Conservation (phyloP, 176 grass and related monocot genomes). For the Raddia guianensis region DNA sequence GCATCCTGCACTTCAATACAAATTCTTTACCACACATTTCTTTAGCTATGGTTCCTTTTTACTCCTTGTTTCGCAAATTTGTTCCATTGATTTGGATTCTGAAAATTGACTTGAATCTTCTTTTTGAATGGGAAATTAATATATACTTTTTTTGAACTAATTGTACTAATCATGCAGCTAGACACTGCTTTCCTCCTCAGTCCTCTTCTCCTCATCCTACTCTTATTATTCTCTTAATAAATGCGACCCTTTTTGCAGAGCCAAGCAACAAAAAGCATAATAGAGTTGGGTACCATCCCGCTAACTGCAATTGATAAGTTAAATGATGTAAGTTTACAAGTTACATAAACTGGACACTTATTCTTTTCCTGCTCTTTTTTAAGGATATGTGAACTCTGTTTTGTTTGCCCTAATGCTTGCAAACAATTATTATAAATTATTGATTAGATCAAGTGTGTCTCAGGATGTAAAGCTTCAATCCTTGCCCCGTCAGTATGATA, state of each 20-base stretch:
- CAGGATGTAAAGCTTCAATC: slow-evolving; percentile 84
- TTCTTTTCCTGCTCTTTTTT: slow-evolving; percentile 6
- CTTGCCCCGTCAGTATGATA: slow-evolving; percentile 65
- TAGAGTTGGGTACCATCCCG: slow-evolving; percentile 88
- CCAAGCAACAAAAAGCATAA: slow-evolving; percentile 62
- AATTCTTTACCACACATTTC: neutral
- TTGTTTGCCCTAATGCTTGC: slow-evolving; percentile 6
- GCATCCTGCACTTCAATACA: neutral
- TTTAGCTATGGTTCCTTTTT: neutral
- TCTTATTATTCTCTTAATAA: slow-evolving; percentile 28
- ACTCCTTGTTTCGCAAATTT: neutral
- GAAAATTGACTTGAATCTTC: neutral
- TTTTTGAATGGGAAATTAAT: neutral
- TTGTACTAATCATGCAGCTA: slow-evolving; percentile 15
- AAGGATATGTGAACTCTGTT: neutral
- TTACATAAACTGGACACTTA: neutral
- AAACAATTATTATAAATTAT: slow-evolving; percentile 43
- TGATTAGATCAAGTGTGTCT: slow-evolving; percentile 35
- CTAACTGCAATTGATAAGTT: slow-evolving; percentile 87
- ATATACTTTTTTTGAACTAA: slow-evolving; percentile 1
- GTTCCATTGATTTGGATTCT: slow-evolving; percentile 25
- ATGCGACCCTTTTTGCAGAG: slow-evolving; percentile 54
- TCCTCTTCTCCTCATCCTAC: neutral
- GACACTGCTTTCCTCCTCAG: neutral
- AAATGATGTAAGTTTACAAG: slow-evolving; percentile 70